Percentiles rank a stretch among this genome's conserved stretches.
phyloP scores from a whole-genome alignment of 768 basidiomycete genomes.

The Wakefieldia striispora region DNA sequence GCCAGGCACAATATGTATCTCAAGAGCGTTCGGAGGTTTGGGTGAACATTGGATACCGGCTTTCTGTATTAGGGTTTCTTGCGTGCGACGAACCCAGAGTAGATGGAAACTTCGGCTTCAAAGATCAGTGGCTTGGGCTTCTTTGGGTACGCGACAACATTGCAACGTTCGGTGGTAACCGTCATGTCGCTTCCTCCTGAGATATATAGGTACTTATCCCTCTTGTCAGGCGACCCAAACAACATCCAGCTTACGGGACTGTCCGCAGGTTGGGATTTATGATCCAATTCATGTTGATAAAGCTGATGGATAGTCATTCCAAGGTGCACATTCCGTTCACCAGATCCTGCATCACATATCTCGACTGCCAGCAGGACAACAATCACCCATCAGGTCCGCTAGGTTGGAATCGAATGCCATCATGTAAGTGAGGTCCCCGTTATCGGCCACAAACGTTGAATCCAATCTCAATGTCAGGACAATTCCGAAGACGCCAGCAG shows the following conservation, averaged over 20 bases:
- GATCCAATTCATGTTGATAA: neutral
- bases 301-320: neutral
- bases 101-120: conserved; percentile 77
- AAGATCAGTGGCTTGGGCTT: conserved; percentile 75
- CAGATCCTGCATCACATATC: conserved; percentile 71
- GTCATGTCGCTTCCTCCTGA: neutral
- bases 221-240: conserved; percentile 49
- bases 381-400: too few species aligned
- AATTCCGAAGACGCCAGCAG: conserved; percentile 45
- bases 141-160: conserved; percentile 68
- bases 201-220: too few species aligned
- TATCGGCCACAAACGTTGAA: neutral
- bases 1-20: too few species aligned
- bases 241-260: conserved; percentile 64
- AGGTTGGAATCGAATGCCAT: too few species aligned
- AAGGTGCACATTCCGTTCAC: conserved; percentile 73
- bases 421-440: conserved; percentile 39
- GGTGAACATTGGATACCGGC: conserved; percentile 73
- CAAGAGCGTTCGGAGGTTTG: conserved; percentile 64
- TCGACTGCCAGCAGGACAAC: conserved; percentile 49
- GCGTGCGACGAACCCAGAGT: conserved; percentile 56
- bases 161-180: conserved; percentile 61
- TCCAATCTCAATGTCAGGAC: conserved; percentile 49
- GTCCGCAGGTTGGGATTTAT: conserved; percentile 50
- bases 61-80: conserved; percentile 75